Evolutionary conservation across 1,284 basidiomycete genomes (phyloP).

Genomic region (Rhizoctonia solani): DNA sequence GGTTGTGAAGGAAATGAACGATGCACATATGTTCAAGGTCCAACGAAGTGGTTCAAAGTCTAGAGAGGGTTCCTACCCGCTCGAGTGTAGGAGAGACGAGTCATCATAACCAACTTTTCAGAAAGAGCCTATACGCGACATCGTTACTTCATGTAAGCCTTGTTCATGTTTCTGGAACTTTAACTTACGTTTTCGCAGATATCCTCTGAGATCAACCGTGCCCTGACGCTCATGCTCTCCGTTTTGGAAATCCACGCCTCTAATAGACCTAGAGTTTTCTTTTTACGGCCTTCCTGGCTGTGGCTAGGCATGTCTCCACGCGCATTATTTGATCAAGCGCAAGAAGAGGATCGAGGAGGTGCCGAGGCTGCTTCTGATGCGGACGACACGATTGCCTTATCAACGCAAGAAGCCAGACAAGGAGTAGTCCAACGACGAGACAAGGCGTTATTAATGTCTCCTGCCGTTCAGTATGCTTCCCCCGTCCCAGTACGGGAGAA

Average conservation of each 20-base stretch:
- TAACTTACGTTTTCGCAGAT: not conserved
- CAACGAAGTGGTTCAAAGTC: not conserved
- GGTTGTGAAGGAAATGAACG: conserved; percentile 25
- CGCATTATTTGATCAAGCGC: too few species aligned
- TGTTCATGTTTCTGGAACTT: not conserved
- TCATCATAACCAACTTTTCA: conserved; percentile 28
- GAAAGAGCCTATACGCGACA: conserved; percentile 33
- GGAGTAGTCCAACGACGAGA: conserved; percentile 22
- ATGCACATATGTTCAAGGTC: conserved; percentile 20
- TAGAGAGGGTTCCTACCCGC: not conserved
- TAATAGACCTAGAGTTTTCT: conserved; percentile 49
- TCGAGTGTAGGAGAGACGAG: not conserved
- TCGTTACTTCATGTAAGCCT: conserved; percentile 23
- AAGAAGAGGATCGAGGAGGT: too few species aligned
- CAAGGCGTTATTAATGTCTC: conserved; percentile 16
- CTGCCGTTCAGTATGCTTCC: conserved; percentile 2
- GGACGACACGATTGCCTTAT: not conserved
- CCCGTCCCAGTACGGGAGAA: conserved; percentile 3
- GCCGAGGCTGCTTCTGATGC: too few species aligned
- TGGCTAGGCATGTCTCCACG: conserved; percentile 56
- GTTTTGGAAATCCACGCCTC: conserved; percentile 46
- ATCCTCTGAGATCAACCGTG: conserved; percentile 26
- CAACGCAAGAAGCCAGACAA: conserved; percentile 24
- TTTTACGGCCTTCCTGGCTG: conserved; percentile 51
- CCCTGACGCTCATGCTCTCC: conserved; percentile 42